Conservation (phyloP, 2,329 filamentous ascomycete species). For the Cytospora paraplurivora region DNA sequence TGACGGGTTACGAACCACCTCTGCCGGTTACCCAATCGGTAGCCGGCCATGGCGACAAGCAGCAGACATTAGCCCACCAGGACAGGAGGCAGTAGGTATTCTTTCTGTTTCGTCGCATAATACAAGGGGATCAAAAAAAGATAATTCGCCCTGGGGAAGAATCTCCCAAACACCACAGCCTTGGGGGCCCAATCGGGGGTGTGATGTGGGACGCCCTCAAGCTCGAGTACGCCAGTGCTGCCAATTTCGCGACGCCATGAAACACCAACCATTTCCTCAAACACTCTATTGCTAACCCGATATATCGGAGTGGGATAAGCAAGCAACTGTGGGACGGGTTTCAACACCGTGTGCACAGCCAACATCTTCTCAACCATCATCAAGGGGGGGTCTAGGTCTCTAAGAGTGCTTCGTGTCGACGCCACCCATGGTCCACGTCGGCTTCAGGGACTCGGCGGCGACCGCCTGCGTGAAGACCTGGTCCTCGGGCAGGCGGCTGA, state of each 20-base stretch:
- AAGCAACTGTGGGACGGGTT: too few relatives aligned
- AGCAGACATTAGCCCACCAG: conserved; percentile 27
- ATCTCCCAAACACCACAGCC: conserved; percentile 17
- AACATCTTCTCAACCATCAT: too few relatives aligned
- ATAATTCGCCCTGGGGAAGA: conserved; percentile 4
- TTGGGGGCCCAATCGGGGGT: conserved; percentile 21
- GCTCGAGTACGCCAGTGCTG: conserved; percentile 26
- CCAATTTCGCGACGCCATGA: conserved; percentile 24
- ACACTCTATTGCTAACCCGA: neutral
- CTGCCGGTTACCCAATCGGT: neutral
- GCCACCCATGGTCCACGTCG: conserved; percentile 58
- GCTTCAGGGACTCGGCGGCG: conserved; percentile 62
- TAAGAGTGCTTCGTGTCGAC: conserved; percentile 22
- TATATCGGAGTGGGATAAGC: too few relatives aligned
- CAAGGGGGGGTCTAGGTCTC: neutral
- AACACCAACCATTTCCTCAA: conserved; percentile 13
- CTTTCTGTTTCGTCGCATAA: too few relatives aligned
- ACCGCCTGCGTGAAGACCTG: conserved; percentile 77
- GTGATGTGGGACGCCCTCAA: conserved; percentile 11
- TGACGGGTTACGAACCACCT: conserved; percentile 16
- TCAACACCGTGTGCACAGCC: too few relatives aligned
- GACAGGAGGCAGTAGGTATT: conserved; percentile 8
- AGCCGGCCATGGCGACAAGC: conserved; percentile 10
- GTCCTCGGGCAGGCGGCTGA: conserved; percentile 81
- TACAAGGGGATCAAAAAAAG: too few relatives aligned